A percentile compares a stretch with the other conserved stretches of the same genome.
These are phyloP conservation scores for Xylaria multiplex DNA, from an alignment of 2,329 filamentous ascomycete genomes.

Conservation along the genomic window DNA sequence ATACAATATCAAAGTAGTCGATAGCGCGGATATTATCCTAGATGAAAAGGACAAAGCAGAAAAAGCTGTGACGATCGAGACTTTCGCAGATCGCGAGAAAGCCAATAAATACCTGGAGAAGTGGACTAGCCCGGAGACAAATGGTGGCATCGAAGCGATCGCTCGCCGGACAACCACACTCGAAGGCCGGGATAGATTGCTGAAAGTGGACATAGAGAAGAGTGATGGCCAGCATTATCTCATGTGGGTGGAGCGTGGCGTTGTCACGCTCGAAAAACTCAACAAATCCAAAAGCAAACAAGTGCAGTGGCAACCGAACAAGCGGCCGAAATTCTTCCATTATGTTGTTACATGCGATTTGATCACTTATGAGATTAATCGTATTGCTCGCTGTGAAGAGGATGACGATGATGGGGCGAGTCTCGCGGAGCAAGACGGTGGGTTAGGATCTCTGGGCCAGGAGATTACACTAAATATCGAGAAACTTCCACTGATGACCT, in stretches of 20 bases:
- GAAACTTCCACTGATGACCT: conserved; percentile 31
- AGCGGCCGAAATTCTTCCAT: conserved; percentile 34
- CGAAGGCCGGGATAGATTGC: conserved; percentile 29
- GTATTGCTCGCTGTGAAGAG: neutral
- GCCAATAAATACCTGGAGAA: conserved; percentile 40
- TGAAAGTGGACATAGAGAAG: conserved; percentile 37
- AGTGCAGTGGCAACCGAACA: conserved; percentile 33
- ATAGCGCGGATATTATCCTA: conserved; percentile 12
- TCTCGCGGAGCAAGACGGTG: neutral
- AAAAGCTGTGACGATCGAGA: neutral
- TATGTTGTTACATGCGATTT: conserved; percentile 43
- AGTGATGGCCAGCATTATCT: conserved; percentile 33
- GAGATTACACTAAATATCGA: conserved; percentile 21
- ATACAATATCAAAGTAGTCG: conserved; percentile 27
- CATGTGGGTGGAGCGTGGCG: conserved; percentile 40
- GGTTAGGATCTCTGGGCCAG: neutral
- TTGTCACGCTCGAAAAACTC: conserved; percentile 25
- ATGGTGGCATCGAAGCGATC: conserved; percentile 34
- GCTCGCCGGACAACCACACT: conserved; percentile 29
- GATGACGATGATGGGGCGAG: conserved; percentile 2
- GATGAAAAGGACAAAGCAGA: conserved; percentile 16
- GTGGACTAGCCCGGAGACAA: conserved; percentile 20
- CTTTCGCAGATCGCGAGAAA: conserved; percentile 35
- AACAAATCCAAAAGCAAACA: conserved; percentile 12
- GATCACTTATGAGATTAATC: conserved; percentile 16